Evolutionary conservation across 495 filamentous ascomycete genomes (phyloP), one percentile per base, ranked within the genome.

Genomic region (Parathielavia appendiculata): DNA sequence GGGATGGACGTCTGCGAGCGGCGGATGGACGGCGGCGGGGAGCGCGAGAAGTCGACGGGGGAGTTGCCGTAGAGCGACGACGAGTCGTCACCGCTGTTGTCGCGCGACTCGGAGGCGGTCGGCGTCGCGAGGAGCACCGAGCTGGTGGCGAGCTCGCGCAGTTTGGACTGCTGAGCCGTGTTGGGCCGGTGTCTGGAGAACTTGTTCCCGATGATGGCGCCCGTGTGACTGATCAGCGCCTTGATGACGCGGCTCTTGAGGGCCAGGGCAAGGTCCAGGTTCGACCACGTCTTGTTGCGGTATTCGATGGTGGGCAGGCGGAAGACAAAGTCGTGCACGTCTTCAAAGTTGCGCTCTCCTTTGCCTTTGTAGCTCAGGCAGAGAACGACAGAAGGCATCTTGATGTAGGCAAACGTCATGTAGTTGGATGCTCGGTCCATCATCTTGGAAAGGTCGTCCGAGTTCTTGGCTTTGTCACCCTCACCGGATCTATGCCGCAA

Each of bases 261-360:
- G 19, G 88, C 86, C 50, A 97, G 76, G 1, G 92, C 91, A 12
- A 99, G 82, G 61, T 99, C 93, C 9, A 97, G 83, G 69, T 97
- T 97, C 17, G 92, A 97, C 93, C 93, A 99, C 11, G 91, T 97
- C 75, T 97, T 97, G 76, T 99, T 97, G 50, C 89, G 82, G 70
- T 96, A 97, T 69, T 99, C 93, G 40, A 99, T 83, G 16, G 88
- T 87, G 8, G 93, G 93, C 66, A 99, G 83, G 19, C 91, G 86
- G 81, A 98, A 98, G 58, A 97, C 93, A 59, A 98, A 92, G 65
- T 97, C 86, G 71, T 98, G 93, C 13, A 98, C 85, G 70, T 98
- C 93, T 74, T 95, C 89, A 50, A 98, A 75, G 65, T 97, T 99
- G 64, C 91, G 90, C 55, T 96, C 88, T 44, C 90, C 91, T 71